These are phyloP conservation scores for Jatropha podagrica DNA, from an alignment of 441 rosid species.

Conservation along the genomic window DNA sequence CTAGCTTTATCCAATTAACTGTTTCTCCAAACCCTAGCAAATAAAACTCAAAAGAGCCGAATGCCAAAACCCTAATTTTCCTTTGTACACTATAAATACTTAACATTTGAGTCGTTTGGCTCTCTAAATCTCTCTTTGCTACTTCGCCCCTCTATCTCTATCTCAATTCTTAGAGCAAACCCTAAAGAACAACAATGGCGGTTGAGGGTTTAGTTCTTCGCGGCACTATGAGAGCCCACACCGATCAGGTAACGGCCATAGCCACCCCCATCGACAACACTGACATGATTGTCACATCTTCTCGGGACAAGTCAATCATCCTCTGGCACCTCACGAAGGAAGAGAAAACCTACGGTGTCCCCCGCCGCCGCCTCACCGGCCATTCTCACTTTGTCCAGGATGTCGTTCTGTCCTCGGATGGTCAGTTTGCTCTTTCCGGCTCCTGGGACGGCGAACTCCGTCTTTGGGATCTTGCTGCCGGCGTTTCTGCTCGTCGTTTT, in stretches of 20 bases:
- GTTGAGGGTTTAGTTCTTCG: slow-evolving; percentile 65
- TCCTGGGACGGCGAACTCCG: slow-evolving; percentile 99
- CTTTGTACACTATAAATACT: not conserved
- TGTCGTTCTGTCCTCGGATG: slow-evolving; percentile 92
- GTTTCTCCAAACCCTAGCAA: not conserved
- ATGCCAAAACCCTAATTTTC: not conserved
- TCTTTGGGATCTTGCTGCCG: slow-evolving; percentile 91
- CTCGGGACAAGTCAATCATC: slow-evolving; percentile 94
- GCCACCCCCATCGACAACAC: slow-evolving; percentile 87
- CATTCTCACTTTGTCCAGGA: slow-evolving; percentile 94
- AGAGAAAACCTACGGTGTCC: slow-evolving; percentile 72
- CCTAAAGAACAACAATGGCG: slow-evolving; percentile 4
- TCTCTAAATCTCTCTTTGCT: not conserved
- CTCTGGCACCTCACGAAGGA: slow-evolving; percentile 86
- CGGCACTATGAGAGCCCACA: slow-evolving; percentile 94
- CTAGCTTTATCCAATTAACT: not conserved
- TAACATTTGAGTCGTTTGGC: not conserved
- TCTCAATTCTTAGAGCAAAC: not conserved
- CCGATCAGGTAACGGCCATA: slow-evolving; percentile 95
- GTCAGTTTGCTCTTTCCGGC: slow-evolving; percentile 95
- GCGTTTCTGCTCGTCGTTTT: slow-evolving; percentile 73
- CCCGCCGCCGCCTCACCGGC: slow-evolving; percentile 87
- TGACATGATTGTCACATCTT: slow-evolving; percentile 84
- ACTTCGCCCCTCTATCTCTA: not conserved
- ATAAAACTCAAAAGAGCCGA: not conserved